A percentile compares a stretch with the other conserved stretches of the same genome.
These are phyloP conservation scores for Canariomyces notabilis DNA, from an alignment of 2,329 filamentous ascomycete species.

Conservation along the genomic window DNA sequence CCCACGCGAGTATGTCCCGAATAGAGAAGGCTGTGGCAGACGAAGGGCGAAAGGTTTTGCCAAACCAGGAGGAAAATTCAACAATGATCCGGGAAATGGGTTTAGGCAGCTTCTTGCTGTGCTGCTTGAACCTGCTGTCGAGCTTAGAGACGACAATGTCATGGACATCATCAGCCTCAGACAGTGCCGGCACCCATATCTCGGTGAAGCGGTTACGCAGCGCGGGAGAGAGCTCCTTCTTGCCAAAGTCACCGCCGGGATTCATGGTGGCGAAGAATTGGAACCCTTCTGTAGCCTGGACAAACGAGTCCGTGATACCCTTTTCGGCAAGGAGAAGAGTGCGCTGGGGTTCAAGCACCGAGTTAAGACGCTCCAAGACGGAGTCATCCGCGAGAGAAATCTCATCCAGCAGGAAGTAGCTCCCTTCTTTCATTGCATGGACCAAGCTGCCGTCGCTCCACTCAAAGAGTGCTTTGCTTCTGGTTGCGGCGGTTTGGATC, in stretches of 20 bases:
- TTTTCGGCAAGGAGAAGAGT: conserved; percentile 91
- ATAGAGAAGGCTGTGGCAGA: conserved; percentile 78
- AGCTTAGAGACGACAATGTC: conserved; percentile 83
- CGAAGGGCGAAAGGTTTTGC: conserved; percentile 69
- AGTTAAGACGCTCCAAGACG: conserved; percentile 92
- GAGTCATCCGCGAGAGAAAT: conserved; percentile 98
- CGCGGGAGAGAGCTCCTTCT: conserved; percentile 92
- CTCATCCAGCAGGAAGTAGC: conserved; percentile 92
- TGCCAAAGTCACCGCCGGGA: conserved; percentile 95
- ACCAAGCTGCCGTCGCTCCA: conserved; percentile 95
- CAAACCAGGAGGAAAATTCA: conserved; percentile 90
- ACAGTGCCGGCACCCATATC: conserved; percentile 92
- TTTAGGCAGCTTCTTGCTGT: conserved; percentile 13
- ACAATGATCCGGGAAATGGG: conserved; percentile 66
- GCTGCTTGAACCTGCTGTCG: conserved; percentile 40
- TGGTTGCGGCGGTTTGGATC: conserved; percentile 47
- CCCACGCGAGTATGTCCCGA: conserved; percentile 88
- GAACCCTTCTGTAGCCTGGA: conserved; percentile 72
- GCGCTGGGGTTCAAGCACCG: conserved; percentile 83
- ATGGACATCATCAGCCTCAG: conserved; percentile 76
- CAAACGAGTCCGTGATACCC: conserved; percentile 74
- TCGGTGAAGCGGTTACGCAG: conserved; percentile 96
- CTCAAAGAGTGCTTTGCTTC: conserved; percentile 84
- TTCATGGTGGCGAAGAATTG: conserved; percentile 99
- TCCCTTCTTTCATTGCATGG: conserved; percentile 83